These are phyloP conservation scores for Cryptococcus sp. DNA, from an alignment of 1,284 basidiomycete species.

Conservation along the genomic window DNA sequence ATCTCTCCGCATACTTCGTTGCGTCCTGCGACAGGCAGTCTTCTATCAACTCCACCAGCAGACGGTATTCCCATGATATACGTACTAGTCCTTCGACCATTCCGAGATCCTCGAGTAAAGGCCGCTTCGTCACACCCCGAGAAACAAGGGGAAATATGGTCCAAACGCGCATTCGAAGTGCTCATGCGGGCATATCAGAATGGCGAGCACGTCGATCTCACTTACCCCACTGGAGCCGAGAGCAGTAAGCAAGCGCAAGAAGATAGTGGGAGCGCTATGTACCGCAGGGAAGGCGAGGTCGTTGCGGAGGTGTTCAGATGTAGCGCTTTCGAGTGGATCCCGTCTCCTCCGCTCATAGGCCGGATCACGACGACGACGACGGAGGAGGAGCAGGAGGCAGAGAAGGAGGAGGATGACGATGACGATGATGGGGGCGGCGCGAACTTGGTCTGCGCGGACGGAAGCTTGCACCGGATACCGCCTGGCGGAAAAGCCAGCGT, in stretches of 20 bases:
- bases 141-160: slow-evolving; percentile 40
- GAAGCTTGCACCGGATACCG: slow-evolving; percentile 17
- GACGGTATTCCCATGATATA: slow-evolving; percentile 62
- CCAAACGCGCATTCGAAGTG: slow-evolving; percentile 54
- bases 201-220: slow-evolving; percentile 67
- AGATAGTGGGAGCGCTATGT: slow-evolving; percentile 32
- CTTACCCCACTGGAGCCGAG: slow-evolving; percentile 55
- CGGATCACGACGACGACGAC: not conserved
- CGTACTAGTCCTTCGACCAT: slow-evolving; percentile 78
- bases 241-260: slow-evolving; percentile 22
- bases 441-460: slow-evolving; percentile 24
- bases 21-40: slow-evolving; percentile 42
- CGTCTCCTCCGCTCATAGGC: slow-evolving; percentile 56
- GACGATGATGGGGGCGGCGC: slow-evolving; percentile 3
- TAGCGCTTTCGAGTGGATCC: slow-evolving; percentile 79
- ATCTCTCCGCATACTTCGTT: slow-evolving; percentile 61
- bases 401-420: slow-evolving; percentile 1
- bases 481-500: slow-evolving; percentile 12
- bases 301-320: slow-evolving; percentile 82
- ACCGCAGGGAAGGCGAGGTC: slow-evolving; percentile 57
- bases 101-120: slow-evolving; percentile 63
- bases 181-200: slow-evolving; percentile 70
- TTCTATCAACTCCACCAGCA: not conserved
- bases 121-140: slow-evolving; percentile 49
- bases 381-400: not conserved